A percentile compares a stretch with the other conserved stretches of the same genome.
Conservation (phyloP, 2,329 filamentous ascomycete genomes). For the Penicillium sp. region DNA sequence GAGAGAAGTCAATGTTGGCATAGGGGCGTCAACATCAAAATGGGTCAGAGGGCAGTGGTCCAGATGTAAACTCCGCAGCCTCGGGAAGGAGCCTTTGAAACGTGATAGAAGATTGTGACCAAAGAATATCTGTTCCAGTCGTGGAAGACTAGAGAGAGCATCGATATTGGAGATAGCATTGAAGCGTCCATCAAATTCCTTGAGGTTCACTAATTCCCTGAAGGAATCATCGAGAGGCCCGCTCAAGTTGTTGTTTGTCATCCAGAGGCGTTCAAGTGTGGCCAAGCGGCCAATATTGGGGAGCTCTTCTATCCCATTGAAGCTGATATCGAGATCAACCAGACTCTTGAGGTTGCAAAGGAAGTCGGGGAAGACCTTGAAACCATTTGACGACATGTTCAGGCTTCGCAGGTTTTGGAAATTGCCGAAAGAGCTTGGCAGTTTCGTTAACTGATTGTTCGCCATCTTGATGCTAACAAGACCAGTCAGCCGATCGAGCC, state of each 20-base stretch:
- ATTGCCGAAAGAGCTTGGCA: constrained; percentile 73
- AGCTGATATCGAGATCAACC: constrained; percentile 90
- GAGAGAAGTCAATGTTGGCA: constrained; percentile 73
- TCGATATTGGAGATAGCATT: constrained; percentile 85
- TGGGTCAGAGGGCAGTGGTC: constrained; percentile 94
- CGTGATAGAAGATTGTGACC: constrained; percentile 89
- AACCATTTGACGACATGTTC: constrained; percentile 87
- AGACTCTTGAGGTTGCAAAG: constrained; percentile 72
- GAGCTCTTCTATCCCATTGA: constrained; percentile 75
- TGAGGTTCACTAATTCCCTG: constrained; percentile 62
- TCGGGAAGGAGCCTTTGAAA: constrained; percentile 80
- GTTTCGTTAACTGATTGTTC: constrained; percentile 74
- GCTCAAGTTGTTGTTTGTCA: constrained; percentile 84
- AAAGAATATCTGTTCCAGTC: constrained; percentile 75
- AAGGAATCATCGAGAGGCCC: constrained; percentile 67
- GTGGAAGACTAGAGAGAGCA: constrained; percentile 71
- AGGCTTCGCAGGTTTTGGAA: constrained; percentile 73
- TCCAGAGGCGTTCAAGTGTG: constrained; percentile 78
- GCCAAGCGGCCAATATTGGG: constrained; percentile 71
- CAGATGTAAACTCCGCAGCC: constrained; percentile 72
- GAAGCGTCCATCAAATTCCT: constrained; percentile 89
- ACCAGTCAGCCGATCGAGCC: constrained; percentile 64
- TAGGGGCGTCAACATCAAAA: constrained; percentile 69
- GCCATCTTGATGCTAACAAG: constrained; percentile 84
- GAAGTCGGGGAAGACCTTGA: constrained; percentile 75